Percentiles rank a stretch among this genome's conserved stretches.
phyloP scores from a whole-genome alignment of 345 rosid genomes.

The Citrus unshiu region DNA sequence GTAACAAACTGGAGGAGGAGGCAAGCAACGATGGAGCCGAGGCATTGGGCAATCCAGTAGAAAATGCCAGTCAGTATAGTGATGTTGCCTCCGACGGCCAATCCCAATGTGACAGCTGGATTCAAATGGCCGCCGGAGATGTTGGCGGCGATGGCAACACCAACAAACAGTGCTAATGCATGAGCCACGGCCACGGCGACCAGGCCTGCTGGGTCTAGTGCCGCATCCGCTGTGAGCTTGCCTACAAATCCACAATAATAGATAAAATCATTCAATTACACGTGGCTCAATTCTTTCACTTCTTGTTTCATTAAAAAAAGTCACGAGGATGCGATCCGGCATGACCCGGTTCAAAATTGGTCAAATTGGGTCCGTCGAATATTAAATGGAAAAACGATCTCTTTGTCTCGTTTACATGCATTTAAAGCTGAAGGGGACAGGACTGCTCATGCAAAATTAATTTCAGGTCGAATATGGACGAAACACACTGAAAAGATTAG shows the following conservation, averaged over 20 bases:
- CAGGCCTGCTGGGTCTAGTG: constrained; percentile 74
- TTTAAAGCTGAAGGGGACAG: too few species aligned
- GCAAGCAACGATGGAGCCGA: constrained; percentile 82
- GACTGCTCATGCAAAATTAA: too few species aligned
- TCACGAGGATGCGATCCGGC: too few species aligned
- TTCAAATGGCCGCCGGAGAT: constrained; percentile 90
- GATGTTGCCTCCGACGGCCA: constrained; percentile 85
- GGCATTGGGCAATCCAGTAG: constrained; percentile 86
- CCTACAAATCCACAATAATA: constrained; percentile 13
- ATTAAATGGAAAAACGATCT: not conserved
- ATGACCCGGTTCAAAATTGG: too few species aligned
- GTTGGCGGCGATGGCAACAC: constrained; percentile 77
- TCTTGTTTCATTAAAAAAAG: too few species aligned
- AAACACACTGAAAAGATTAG: too few species aligned
- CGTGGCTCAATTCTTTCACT: not conserved
- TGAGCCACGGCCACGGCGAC: constrained; percentile 86
- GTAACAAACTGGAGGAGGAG: constrained; percentile 74
- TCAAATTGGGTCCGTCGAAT: too few species aligned
- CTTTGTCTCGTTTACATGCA: not conserved
- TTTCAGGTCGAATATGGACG: too few species aligned
- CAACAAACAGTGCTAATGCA: constrained; percentile 75
- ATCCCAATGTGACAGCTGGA: constrained; percentile 84
- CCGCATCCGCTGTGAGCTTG: constrained; percentile 68
- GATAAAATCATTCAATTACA: not conserved
- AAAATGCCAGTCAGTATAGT: constrained; percentile 70